A percentile compares a stretch with the other conserved stretches of the same genome.
phyloP scores from a whole-genome alignment of 306 rosid species.

The Cucurbita pepo region DNA sequence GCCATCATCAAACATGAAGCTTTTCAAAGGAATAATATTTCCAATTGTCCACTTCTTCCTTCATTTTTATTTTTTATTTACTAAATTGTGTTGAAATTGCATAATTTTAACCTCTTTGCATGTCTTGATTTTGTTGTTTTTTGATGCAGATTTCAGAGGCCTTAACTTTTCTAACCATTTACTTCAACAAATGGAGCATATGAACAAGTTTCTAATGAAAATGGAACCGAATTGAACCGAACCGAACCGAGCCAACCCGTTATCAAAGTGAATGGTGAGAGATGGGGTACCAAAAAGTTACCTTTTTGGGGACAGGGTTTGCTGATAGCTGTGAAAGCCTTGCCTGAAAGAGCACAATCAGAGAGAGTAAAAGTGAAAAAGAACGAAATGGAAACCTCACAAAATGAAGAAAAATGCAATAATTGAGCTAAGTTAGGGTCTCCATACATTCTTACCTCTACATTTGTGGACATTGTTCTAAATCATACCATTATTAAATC shows the following conservation, averaged over 20 bases:
- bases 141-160: background rate
- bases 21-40: background rate
- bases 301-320: background rate
- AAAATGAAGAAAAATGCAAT: background rate
- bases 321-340: background rate
- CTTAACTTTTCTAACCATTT: too few species aligned
- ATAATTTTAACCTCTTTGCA: background rate
- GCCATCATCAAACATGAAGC: background rate
- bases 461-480: background rate
- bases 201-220: background rate
- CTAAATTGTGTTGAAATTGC: background rate
- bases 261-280: background rate
- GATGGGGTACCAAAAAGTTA: background rate
- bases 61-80: background rate
- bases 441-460: background rate
- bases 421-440: background rate
- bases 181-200: background rate
- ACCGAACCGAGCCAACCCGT: background rate
- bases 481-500: background rate
- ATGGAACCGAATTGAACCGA: too few species aligned
- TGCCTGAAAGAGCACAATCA: background rate
- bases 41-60: background rate
- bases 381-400: background rate
- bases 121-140: background rate
- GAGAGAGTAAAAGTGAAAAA: background rate